Evolutionary conservation across 2,329 filamentous ascomycete species (phyloP).

Genomic region (Diaporthe citrichinensis): DNA sequence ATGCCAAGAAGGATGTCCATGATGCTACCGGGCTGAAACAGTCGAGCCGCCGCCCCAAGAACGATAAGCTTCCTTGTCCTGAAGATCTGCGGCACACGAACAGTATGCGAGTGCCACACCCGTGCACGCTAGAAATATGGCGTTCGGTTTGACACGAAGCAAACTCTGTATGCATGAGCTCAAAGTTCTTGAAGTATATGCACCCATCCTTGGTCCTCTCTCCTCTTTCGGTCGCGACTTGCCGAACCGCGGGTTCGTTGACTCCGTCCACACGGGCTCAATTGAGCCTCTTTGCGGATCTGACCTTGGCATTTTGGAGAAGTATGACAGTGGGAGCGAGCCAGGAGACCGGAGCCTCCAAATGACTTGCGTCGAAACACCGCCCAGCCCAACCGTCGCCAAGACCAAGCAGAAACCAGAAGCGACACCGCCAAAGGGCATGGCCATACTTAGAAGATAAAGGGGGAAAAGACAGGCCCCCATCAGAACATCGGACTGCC

Average conservation of each 20-base stretch:
- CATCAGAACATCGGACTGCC: slow-evolving; percentile 7
- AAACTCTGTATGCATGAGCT: background rate
- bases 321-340: slow-evolving; percentile 1
- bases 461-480: background rate
- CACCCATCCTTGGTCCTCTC: slow-evolving; percentile 7
- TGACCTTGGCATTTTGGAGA: slow-evolving; percentile 23
- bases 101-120: slow-evolving; percentile 23
- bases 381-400: slow-evolving; percentile 15
- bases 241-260: background rate
- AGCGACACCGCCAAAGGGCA: slow-evolving; percentile 11
- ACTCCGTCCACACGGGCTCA: background rate
- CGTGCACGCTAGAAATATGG: slow-evolving; percentile 9
- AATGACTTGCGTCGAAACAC: slow-evolving; percentile 32
- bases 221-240: background rate
- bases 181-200: slow-evolving; percentile 3
- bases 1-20: slow-evolving; percentile 37
- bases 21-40: slow-evolving; percentile 39
- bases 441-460: background rate
- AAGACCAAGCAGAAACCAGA: slow-evolving; percentile 29
- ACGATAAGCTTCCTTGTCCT: slow-evolving; percentile 27
- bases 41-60: slow-evolving; percentile 21
- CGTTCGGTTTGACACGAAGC: slow-evolving; percentile 22
- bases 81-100: slow-evolving; percentile 31
- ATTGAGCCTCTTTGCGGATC: background rate
- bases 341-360: slow-evolving; percentile 2